A percentile compares a stretch with the other conserved stretches of the same genome.
phyloP scores from a whole-genome alignment of 2,329 filamentous ascomycete species.

The Botryotinia calthae region DNA sequence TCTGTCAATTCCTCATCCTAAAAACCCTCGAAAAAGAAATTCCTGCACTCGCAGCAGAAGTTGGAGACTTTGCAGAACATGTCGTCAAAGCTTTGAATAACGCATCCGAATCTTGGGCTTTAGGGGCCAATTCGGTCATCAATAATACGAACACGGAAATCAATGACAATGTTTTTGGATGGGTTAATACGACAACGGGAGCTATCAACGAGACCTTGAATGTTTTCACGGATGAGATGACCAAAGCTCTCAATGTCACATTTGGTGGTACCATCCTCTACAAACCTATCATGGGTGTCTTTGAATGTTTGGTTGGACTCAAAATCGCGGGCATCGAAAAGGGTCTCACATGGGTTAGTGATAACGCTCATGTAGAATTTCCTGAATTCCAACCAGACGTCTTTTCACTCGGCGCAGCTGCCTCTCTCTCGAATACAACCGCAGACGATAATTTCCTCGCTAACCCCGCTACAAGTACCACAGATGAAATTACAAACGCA shows the following conservation, averaged over 20 bases:
- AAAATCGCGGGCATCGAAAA: constrained; percentile 84
- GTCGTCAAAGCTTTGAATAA: constrained; percentile 62
- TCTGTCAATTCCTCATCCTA: constrained; percentile 66
- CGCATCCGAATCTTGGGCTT: constrained; percentile 63
- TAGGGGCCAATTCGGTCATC: constrained; percentile 61
- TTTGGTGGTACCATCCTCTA: constrained; percentile 82
- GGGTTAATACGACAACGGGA: constrained; percentile 78
- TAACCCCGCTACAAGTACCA: constrained; percentile 68
- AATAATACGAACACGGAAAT: constrained; percentile 63
- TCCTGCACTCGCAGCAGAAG: constrained; percentile 61
- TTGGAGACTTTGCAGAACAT: constrained; percentile 63
- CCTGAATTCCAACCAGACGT: constrained; percentile 75
- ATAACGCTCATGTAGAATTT: constrained; percentile 80
- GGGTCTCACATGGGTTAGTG: constrained; percentile 89
- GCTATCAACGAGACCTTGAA: constrained; percentile 86
- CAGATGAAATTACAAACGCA: constrained; percentile 77
- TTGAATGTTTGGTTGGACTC: constrained; percentile 82
- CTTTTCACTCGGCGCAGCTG: constrained; percentile 75
- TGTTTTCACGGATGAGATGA: constrained; percentile 75
- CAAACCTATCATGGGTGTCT: constrained; percentile 72
- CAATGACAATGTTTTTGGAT: constrained; percentile 81
- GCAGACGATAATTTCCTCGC: constrained; percentile 70
- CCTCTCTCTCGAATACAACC: constrained; percentile 56
- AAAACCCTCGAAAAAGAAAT: constrained; percentile 61
- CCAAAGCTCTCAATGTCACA: constrained; percentile 66